Conservation (phyloP, 257 asterid species). For the Przewalskia tangutica region DNA sequence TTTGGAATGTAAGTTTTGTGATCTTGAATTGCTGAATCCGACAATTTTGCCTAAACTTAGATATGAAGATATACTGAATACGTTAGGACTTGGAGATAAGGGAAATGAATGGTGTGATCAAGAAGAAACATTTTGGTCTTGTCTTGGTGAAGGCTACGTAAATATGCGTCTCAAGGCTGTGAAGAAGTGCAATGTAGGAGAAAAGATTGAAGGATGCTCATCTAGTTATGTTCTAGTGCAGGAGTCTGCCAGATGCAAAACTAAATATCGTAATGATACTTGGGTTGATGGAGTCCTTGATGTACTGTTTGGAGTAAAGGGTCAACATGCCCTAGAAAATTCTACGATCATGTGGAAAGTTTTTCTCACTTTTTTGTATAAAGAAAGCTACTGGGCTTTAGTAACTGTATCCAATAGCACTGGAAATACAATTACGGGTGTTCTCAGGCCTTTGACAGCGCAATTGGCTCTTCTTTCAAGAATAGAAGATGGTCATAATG, state of each 20-base stretch:
- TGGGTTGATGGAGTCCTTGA: slow-evolving; percentile 55
- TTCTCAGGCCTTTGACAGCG: slow-evolving; percentile 63
- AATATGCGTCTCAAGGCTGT: slow-evolving; percentile 56
- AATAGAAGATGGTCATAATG: slow-evolving; percentile 15
- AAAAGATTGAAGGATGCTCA: slow-evolving; percentile 19
- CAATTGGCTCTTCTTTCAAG: slow-evolving; percentile 48
- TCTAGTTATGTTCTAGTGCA: slow-evolving; percentile 43
- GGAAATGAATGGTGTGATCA: slow-evolving; percentile 16
- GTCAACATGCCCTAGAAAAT: slow-evolving; percentile 19
- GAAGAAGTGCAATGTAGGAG: slow-evolving; percentile 24
- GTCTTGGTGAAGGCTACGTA: slow-evolving; percentile 29
- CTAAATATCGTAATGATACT: slow-evolving; percentile 19
- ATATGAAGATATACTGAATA: slow-evolving; percentile 19
- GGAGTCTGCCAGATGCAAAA: slow-evolving; percentile 32
- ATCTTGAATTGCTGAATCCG: slow-evolving; percentile 59
- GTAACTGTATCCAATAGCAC: slow-evolving; percentile 43
- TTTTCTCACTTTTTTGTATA: slow-evolving; percentile 59
- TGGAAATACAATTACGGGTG: slow-evolving; percentile 37
- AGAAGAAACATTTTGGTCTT: slow-evolving; percentile 19
- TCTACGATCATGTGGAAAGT: slow-evolving; percentile 66
- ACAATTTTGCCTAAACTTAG: slow-evolving; percentile 19
- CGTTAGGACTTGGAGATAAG: slow-evolving; percentile 24
- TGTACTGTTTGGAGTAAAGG: slow-evolving; percentile 45
- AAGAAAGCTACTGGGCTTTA: slow-evolving; percentile 50
- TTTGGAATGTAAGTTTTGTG: slow-evolving; percentile 54